Conservation (phyloP, 345 rosid genomes). For the Camelina laxa region DNA sequence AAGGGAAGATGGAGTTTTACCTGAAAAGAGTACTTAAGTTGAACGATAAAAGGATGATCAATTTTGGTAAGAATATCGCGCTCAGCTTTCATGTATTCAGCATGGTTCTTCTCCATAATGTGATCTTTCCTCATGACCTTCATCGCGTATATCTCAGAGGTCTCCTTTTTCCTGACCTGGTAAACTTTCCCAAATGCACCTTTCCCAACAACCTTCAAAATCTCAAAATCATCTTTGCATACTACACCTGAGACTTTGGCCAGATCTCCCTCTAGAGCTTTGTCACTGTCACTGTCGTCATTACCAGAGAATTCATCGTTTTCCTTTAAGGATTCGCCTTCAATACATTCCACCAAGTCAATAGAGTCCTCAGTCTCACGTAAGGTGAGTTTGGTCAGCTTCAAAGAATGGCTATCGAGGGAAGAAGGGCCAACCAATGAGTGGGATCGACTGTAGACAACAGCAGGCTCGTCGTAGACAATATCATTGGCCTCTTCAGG, state of each 20-base stretch:
- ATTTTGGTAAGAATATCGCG: conserved; percentile 80
- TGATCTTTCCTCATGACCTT: conserved; percentile 96
- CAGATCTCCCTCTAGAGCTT: conserved; percentile 32
- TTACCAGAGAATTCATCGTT: conserved; percentile 46
- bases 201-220: conserved; percentile 84
- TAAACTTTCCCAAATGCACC: conserved; percentile 94
- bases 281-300: conserved; percentile 45
- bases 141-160: conserved; percentile 86
- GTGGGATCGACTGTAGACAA: conserved; percentile 78
- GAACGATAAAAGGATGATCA: conserved; percentile 89
- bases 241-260: conserved; percentile 45
- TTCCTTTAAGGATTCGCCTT: conserved; percentile 45
- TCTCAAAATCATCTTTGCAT: conserved; percentile 80
- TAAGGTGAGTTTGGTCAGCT: conserved; percentile 67
- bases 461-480: conserved; percentile 69
- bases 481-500: conserved; percentile 30
- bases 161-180: conserved; percentile 81
- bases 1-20: conserved; percentile 40
- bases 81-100: conserved; percentile 91
- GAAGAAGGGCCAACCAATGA: conserved; percentile 92
- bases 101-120: conserved; percentile 87
- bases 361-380: conserved; percentile 56
- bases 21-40: conserved; percentile 85
- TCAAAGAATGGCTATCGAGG: conserved; percentile 58
- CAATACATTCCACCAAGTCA: conserved; percentile 53